Conservation (phyloP, 371 early-diverging fungal genomes). For the Chytridium lagenaria region DNA sequence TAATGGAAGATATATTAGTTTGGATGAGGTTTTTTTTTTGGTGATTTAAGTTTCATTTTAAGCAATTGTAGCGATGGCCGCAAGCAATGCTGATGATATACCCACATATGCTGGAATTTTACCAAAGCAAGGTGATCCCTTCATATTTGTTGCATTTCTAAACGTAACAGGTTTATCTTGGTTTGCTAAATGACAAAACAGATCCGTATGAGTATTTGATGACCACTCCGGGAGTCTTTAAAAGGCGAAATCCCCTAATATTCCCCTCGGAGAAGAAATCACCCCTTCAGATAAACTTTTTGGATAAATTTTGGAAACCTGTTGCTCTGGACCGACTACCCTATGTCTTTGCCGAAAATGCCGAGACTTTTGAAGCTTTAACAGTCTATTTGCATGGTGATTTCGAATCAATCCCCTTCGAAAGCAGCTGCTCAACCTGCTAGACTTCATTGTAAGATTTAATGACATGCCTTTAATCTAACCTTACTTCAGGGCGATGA, state of each 20-base stretch:
- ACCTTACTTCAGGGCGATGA: no score
- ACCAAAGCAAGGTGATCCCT: conserved; percentile 31
- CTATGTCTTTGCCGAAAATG: no score
- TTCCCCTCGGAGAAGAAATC: conserved; percentile 36
- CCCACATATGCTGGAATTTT: conserved; percentile 48
- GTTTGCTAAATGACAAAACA: conserved; percentile 56
- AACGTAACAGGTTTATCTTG: conserved; percentile 47
- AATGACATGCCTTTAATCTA: no score
- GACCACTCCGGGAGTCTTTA: conserved; percentile 61
- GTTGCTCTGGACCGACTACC: conserved; percentile 1
- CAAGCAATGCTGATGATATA: conserved; percentile 43
- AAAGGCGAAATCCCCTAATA: conserved; percentile 70
- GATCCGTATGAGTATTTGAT: conserved; percentile 75
- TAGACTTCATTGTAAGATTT: no score
- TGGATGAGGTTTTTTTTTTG: conserved; percentile 52
- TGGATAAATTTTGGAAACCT: neutral
- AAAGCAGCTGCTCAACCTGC: no score
- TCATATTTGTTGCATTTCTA: neutral
- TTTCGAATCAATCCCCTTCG: no score
- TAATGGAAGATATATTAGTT: conserved; percentile 77
- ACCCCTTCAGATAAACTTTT: conserved; percentile 19
- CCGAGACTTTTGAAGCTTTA: no score
- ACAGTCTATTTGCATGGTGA: no score
- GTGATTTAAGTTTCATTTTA: neutral
- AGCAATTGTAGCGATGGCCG: conserved; percentile 40